Evolutionary conservation across 805 yeast genomes (phyloP).

Genomic region (Hanseniaspora lachancei): DNA sequence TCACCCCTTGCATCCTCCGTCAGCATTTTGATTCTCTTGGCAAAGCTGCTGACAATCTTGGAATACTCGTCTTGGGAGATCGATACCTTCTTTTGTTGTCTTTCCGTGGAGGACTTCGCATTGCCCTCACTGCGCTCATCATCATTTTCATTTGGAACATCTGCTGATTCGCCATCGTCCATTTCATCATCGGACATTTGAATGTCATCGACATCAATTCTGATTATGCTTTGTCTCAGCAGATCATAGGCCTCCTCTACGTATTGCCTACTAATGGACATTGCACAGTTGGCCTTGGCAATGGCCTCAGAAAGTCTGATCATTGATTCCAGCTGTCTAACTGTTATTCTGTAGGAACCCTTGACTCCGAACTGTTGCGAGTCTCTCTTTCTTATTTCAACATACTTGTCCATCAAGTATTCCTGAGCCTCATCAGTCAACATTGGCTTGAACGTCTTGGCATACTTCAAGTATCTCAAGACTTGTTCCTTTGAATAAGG

Average conservation of each 20-base stretch:
- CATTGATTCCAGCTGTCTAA: conserved; percentile 90
- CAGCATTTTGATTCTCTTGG: conserved; percentile 48
- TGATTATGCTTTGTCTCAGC: conserved; percentile 77
- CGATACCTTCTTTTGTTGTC: conserved; percentile 30
- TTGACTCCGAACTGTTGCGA: conserved; percentile 70
- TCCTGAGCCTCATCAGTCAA: conserved; percentile 73
- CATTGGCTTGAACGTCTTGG: conserved; percentile 81
- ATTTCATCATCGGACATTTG: conserved; percentile 60
- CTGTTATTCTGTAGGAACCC: conserved; percentile 86
- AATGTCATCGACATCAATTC: conserved; percentile 87
- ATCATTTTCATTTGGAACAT: conserved; percentile 30
- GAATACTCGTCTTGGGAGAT: conserved; percentile 80
- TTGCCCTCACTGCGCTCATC: conserved; percentile 13
- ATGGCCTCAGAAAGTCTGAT: conserved; percentile 89
- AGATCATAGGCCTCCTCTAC: conserved; percentile 90
- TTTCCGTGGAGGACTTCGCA: not conserved
- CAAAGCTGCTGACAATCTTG: conserved; percentile 67
- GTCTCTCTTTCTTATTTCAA: conserved; percentile 76
- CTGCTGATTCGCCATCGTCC: conserved; percentile 19
- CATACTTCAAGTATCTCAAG: conserved; percentile 77
- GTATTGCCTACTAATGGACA: conserved; percentile 66
- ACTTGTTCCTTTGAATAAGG: conserved; percentile 83
- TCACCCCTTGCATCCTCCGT: conserved; percentile 45
- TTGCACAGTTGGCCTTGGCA: conserved; percentile 92
- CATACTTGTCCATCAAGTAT: conserved; percentile 62